Base-by-base conservation (phyloP, 768 basidiomycete species). In the Rhodocollybia butyracea region DNA sequence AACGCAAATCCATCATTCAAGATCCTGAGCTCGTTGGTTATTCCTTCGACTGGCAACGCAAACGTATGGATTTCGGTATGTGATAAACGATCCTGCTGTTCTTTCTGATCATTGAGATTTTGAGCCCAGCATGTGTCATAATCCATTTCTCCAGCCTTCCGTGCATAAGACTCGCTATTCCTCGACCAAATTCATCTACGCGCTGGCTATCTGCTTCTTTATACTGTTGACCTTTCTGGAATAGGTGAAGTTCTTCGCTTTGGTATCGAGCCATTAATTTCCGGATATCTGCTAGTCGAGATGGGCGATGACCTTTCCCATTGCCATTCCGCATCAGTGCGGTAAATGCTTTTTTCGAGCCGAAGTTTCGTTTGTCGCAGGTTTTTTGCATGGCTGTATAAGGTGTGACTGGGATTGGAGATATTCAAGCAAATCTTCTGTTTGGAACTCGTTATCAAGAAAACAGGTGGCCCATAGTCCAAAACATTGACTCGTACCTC, bases 401-500 rank as follows among this genome's bases (percentile, higher is more conserved):
- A n/a, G n/a, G n/a, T n/a, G n/a, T n/a, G n/a, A n/a, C n/a, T n/a
- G n/a, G n/a, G n/a, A n/a, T n/a, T n/a, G n/a, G n/a, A n/a, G n/a
- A n/a, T n/a, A n/a, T n/a, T n/a, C n/a, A n/a, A n/a, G n/a, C n/a
- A n/a, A n/a, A n/a, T n/a, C n/a, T n/a, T n/a, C n/a, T n/a, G n/a
- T n/a, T n/a, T n/a, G n/a, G n/a, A n/a, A n/a, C n/a, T n/a, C n/a
- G n/a, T n/a, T n/a, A n/a, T n/a, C n/a, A n/a, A n/a, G n/a, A n/a
- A n/a, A n/a, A n/a, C n/a, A n/a, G n/a, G n/a, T n/a, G n/a, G n/a
- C n/a, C n/a, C n/a, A n/a, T n/a, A n/a, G n/a, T 43, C 27, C 27
- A 29, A 50, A 26, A 2, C 7, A 19, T 3, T 36, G 19, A 56
- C 63, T 46, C n/a, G n/a, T 55, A 66, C 65, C 62, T 53, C 60